phyloP scores from a whole-genome alignment of 805 yeast genomes.

The Huiozyma naganishii region DNA sequence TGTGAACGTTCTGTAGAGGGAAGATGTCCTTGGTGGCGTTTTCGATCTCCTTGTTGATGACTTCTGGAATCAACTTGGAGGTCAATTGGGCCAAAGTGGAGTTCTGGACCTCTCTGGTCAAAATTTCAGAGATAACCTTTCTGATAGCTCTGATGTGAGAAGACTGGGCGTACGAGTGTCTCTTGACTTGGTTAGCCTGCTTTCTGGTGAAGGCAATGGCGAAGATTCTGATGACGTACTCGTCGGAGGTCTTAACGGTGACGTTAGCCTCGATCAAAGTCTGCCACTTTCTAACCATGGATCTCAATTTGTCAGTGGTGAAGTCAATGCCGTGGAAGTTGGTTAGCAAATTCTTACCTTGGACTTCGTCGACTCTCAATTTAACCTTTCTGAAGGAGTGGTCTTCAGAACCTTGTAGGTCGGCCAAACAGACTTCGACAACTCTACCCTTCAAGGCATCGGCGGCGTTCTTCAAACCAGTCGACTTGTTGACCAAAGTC shows the following conservation, averaged over 20 bases:
- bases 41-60: constrained; percentile 96
- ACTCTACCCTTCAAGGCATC: constrained; percentile 98
- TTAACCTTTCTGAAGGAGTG: constrained; percentile 95
- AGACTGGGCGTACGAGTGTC: constrained; percentile 95
- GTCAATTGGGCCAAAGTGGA: constrained; percentile 93
- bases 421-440: constrained; percentile 90
- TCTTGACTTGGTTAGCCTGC: constrained; percentile 92
- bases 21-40: constrained; percentile 87
- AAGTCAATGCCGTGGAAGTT: constrained; percentile 99
- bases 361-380: constrained; percentile 97
- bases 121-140: constrained; percentile 92
- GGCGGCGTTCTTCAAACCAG: constrained; percentile 95
- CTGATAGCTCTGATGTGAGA: constrained; percentile 95
- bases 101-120: constrained; percentile 91
- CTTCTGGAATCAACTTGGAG: constrained; percentile 95
- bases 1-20: constrained; percentile 97
- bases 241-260: constrained; percentile 95
- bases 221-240: constrained; percentile 90
- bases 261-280: constrained; percentile 95
- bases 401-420: constrained; percentile 97
- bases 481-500: constrained; percentile 94
- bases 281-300: constrained; percentile 98
- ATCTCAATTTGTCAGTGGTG: constrained; percentile 94
- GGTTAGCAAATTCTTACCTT: constrained; percentile 95
- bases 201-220: constrained; percentile 98